Evolutionary conservation across 2,329 filamentous ascomycete species (phyloP).

Genomic region (Xylariaceae sp.): DNA sequence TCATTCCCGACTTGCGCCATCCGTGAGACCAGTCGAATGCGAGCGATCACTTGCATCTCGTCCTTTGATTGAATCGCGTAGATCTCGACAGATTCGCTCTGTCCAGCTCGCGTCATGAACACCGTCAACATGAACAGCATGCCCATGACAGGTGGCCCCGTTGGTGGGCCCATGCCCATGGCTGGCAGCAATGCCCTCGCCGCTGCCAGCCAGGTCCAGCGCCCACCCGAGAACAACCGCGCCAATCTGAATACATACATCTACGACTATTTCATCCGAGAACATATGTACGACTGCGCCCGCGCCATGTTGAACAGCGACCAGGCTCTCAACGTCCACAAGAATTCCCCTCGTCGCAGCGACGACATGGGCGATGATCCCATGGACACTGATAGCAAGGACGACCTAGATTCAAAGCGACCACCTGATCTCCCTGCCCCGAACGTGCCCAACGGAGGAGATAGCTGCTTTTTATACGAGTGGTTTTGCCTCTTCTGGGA

Average conservation of each 20-base stretch:
- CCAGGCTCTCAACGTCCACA: slow-evolving; percentile 63
- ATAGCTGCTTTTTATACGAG: slow-evolving; percentile 86
- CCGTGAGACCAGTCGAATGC: slow-evolving; percentile 24
- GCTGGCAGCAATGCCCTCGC: slow-evolving; percentile 55
- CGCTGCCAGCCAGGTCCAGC: slow-evolving; percentile 35
- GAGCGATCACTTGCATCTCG: slow-evolving; percentile 23
- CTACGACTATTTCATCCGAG: slow-evolving; percentile 87
- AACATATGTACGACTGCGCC: slow-evolving; percentile 80
- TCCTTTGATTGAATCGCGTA: slow-evolving; percentile 24
- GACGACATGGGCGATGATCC: slow-evolving; percentile 70
- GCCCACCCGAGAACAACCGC: slow-evolving; percentile 44
- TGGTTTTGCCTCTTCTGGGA: slow-evolving; percentile 99
- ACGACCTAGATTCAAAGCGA: slow-evolving; percentile 69
- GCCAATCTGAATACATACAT: slow-evolving; percentile 79
- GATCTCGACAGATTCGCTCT: slow-evolving; percentile 38
- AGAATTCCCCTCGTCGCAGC: slow-evolving; percentile 67
- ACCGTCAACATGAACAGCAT: slow-evolving; percentile 68
- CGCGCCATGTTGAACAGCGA: slow-evolving; percentile 67
- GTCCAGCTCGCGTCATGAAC: slow-evolving; percentile 50
- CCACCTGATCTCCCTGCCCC: slow-evolving; percentile 78
- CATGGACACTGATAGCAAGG: slow-evolving; percentile 82
- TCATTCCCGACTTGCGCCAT: slow-evolving; percentile 4
- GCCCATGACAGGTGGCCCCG: slow-evolving; percentile 64
- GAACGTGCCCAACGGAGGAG: slow-evolving; percentile 62
- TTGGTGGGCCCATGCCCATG: slow-evolving; percentile 61